Percentiles rank a stretch among this genome's conserved stretches.
phyloP scores from a whole-genome alignment of 2,329 filamentous ascomycete species.

The Herpotrichia juniperi region DNA sequence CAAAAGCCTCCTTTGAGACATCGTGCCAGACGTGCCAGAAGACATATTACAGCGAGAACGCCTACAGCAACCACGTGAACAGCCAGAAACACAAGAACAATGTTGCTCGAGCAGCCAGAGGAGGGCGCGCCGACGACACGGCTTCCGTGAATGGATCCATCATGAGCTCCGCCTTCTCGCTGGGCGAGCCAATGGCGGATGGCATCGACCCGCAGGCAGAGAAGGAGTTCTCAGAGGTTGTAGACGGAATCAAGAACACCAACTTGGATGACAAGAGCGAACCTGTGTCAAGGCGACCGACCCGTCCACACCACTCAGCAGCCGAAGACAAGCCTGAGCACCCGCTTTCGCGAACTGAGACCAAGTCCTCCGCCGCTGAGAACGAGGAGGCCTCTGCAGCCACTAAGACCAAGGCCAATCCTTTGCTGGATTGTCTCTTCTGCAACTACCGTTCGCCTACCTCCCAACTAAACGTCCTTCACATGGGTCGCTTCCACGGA shows the following conservation, averaged over 20 bases:
- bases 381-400: slow-evolving; percentile 49
- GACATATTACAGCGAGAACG: slow-evolving; percentile 96
- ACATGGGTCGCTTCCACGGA: slow-evolving; percentile 93
- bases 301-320: slow-evolving; percentile 48
- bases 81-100: slow-evolving; percentile 87
- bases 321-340: slow-evolving; percentile 41
- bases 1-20: slow-evolving; percentile 87
- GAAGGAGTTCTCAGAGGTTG: slow-evolving; percentile 76
- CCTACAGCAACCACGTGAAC: slow-evolving; percentile 87
- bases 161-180: slow-evolving; percentile 87
- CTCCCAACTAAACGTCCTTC: slow-evolving; percentile 75
- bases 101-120: slow-evolving; percentile 55
- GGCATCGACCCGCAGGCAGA: slow-evolving; percentile 71
- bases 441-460: slow-evolving; percentile 86
- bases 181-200: slow-evolving; percentile 75
- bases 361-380: slow-evolving; percentile 36
- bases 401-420: slow-evolving; percentile 40
- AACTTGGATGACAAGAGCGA: slow-evolving; percentile 55
- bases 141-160: slow-evolving; percentile 69
- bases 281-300: slow-evolving; percentile 46
- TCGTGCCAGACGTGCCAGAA: slow-evolving; percentile 83
- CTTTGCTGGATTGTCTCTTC: slow-evolving; percentile 74
- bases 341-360: slow-evolving; percentile 42
- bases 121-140: slow-evolving; percentile 63
- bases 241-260: slow-evolving; percentile 76